Percentiles rank a stretch among this genome's conserved stretches.
These are phyloP conservation scores for Neohortaea acidophila DNA, from an alignment of 495 filamentous ascomycete species.

Conservation along the genomic window DNA sequence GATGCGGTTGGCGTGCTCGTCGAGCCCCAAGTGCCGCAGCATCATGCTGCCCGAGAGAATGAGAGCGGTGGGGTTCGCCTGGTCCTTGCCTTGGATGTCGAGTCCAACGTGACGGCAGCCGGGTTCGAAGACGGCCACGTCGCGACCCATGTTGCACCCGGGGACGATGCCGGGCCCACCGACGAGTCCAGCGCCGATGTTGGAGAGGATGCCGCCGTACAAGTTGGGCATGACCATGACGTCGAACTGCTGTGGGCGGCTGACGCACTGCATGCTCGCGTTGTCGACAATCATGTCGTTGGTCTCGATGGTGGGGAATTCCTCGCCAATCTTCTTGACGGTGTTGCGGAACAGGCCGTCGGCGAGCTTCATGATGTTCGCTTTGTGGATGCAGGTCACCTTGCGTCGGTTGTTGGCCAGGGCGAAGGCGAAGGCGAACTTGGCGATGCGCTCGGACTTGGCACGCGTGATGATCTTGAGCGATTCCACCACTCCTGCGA, in stretches of 20 bases:
- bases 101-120: slow-evolving; percentile 97
- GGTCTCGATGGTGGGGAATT: slow-evolving; percentile 82
- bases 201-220: slow-evolving; percentile 97
- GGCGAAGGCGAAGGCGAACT: slow-evolving; percentile 95
- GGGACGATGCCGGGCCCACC: slow-evolving; percentile 94
- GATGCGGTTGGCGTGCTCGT: slow-evolving; percentile 95
- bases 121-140: slow-evolving; percentile 96
- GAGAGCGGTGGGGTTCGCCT: slow-evolving; percentile 94
- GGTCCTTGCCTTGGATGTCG: slow-evolving; percentile 97
- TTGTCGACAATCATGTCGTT: slow-evolving; percentile 99
- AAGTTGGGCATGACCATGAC: slow-evolving; percentile 99
- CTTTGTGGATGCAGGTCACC: slow-evolving; percentile 98
- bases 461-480: slow-evolving; percentile 98
- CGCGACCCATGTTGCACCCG: slow-evolving; percentile 97
- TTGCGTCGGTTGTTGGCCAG: slow-evolving; percentile 97
- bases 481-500: slow-evolving; percentile 91
- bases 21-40: slow-evolving; percentile 84
- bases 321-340: slow-evolving; percentile 79
- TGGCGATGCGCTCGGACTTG: slow-evolving; percentile 96
- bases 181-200: slow-evolving; percentile 96
- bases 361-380: slow-evolving; percentile 99
- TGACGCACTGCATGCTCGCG: slow-evolving; percentile 97
- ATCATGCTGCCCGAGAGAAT: slow-evolving; percentile 92
- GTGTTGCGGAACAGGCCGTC: slow-evolving; percentile 97
- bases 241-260: slow-evolving; percentile 91